Evolutionary conservation across 108 stramenopile genomes (phyloP).

Genomic region (Nitzschia inconspicua): DNA sequence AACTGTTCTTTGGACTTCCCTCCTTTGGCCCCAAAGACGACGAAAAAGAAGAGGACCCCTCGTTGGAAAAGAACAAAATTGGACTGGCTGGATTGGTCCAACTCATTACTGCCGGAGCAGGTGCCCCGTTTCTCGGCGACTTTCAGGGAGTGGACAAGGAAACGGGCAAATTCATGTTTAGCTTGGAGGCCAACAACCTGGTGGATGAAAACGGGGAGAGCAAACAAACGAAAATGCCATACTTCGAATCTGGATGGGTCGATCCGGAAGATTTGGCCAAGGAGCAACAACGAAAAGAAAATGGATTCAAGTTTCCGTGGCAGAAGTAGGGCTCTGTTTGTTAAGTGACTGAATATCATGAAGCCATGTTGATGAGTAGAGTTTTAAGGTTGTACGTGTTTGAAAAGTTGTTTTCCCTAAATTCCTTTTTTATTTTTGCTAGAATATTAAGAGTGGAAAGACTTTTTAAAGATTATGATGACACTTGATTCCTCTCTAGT

Average conservation of each 20-base stretch:
- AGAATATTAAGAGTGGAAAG: no score
- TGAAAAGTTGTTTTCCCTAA: no score
- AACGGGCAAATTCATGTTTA: slow-evolving; percentile 83
- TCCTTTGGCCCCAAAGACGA: slow-evolving; percentile 29
- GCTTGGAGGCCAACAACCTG: slow-evolving; percentile 83
- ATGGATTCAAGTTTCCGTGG: slow-evolving; percentile 62
- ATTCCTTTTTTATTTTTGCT: no score
- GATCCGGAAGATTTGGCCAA: slow-evolving; percentile 63
- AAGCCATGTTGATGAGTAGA: no score
- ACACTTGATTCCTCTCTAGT: no score
- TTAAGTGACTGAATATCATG: no score
- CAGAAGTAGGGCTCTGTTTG: slow-evolving; percentile 20
- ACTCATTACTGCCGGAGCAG: slow-evolving; percentile 76
- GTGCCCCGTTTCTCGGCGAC: slow-evolving; percentile 82
- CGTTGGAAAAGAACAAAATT: slow-evolving; percentile 57
- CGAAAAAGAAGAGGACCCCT: slow-evolving; percentile 17
- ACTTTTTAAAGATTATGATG: no score
- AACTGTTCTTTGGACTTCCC: slow-evolving; percentile 45
- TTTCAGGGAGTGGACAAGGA: slow-evolving; percentile 81
- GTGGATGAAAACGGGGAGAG: slow-evolving; percentile 80
- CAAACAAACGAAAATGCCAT: slow-evolving; percentile 84
- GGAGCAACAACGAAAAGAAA: slow-evolving; percentile 36
- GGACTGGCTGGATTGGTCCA: slow-evolving; percentile 58
- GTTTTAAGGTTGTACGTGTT: no score
- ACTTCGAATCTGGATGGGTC: slow-evolving; percentile 86